Base-by-base conservation (phyloP, 2,329 filamentous ascomycete species). In the Neonectria coccinea region DNA sequence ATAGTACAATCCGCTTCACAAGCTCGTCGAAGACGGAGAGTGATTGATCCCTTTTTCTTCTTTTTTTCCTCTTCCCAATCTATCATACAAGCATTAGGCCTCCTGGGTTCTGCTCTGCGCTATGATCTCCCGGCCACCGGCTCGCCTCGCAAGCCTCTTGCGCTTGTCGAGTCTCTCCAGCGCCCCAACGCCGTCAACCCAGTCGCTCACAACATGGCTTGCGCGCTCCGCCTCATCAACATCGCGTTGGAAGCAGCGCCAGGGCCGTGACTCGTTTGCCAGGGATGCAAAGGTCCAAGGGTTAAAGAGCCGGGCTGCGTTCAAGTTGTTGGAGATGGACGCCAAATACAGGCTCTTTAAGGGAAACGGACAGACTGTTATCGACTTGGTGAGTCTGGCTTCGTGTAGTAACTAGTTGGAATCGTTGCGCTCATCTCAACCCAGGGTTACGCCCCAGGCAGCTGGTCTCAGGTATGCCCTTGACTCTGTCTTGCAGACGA, bases 281-380 rank as follows among this genome's bases (percentile, higher is more conserved):
- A 88, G 87, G 60, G 88, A 92, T 72, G 94, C 96, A 50, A 91
- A 89, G 74, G 89, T 97, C 2, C 86, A 92, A 70, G 91, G 91
- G 0, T 81, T 97, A 62, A 97, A 95, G 79, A 97, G 93, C 73
- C 89, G 96, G 67, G 96, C 96, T 27, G 96, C 94, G 0, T 97
- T 96, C 79, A 99, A 99, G 79, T 83, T 99, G 10, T 80, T 97
- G 18, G 92, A 97, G 91, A 92, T 99, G 79, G 91, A 98, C 80
- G 82, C 89, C 18, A 93, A 92, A 73, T 91, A 97, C 79, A 88
- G 83, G 55, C 79, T 99, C 20, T 97, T 99, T 79, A 88, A 85
- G 66, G 85, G 82, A 6, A 70, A 50, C 18, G 92, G 92, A 1
- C 91, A 97, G 78, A 97, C 93, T 0, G 91, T 99, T 1, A 89